Evolutionary conservation across 129 eudicot species (phyloP), one percentile per base, ranked within the genome.

Genomic region (Chrysanthemum seticuspe): DNA sequence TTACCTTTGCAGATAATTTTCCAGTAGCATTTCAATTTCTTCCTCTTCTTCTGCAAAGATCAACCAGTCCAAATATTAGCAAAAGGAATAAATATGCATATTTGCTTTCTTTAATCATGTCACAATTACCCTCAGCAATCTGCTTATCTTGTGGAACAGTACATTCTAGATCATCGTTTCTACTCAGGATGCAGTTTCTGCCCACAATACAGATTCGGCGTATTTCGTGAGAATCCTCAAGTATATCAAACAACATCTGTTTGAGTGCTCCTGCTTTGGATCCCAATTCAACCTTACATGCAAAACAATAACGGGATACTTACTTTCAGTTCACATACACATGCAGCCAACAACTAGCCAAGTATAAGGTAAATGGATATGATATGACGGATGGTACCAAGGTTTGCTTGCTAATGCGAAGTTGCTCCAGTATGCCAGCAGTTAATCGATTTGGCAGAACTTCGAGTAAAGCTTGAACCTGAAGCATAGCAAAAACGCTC

Each of bases 11-110:
- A 95, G 99, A 83, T 88, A 95, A 64, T 95, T 95, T 84, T 95
- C 99, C 71, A 95, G 71, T 53, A 95, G 97, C 99, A 95, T 95
- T 85, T 95, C 99, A 40, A 95, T 95, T 81, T 95, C 99, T 83
- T 95, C 97, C 86, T 95, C 99, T 78, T 95, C 97, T 77, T 95
- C 99, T 95, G 96, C 78, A 76, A 69, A 60, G 62, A 27, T 79
- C n/a, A 56, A 53, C n/a, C 52, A 67, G 4, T 23, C 62, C 57
- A 58, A 63, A 52, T 16, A 21, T 70, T 61, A 71, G 69, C 10
- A 62, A 21, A 62, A 34, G 13, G n/a, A 67, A 75, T 19, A 58
- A 68, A 13, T 40, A 6, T 40, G 47, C 47, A 40, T 40, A 76
- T 14, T n/a, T 18, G 48, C 19, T 64, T 64, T 75, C 31, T 23